Conservation (phyloP, 495 filamentous ascomycete species). For the Penicillium dipodomyicola region DNA sequence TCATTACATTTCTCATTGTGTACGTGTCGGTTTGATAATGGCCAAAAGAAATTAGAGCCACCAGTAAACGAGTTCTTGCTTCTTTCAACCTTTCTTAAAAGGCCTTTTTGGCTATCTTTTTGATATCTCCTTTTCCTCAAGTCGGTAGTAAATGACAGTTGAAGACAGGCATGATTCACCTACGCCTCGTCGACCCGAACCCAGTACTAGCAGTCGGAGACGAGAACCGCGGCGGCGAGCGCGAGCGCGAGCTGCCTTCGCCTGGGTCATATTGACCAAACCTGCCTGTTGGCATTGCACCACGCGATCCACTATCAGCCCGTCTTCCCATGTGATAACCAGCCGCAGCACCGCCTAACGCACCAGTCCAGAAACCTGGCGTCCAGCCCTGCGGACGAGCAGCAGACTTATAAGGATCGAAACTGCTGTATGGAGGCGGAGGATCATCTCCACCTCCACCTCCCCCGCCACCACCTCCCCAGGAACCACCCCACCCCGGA, state of each 20-base stretch:
- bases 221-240: conserved; percentile 48
- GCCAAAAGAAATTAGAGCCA: not conserved
- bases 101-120: not conserved
- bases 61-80: not conserved
- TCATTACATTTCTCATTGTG: not conserved
- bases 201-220: conserved; percentile 72
- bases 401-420: conserved; percentile 17
- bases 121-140: not conserved
- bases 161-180: conserved; percentile 40
- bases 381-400: conserved; percentile 58
- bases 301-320: conserved; percentile 19
- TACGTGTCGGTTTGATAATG: not conserved
- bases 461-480: conserved; percentile 52
- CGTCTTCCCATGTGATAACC: conserved; percentile 65
- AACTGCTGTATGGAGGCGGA: conserved; percentile 5
- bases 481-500: conserved; percentile 32
- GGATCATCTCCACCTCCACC: conserved; percentile 51
- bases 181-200: conserved; percentile 81
- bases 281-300: conserved; percentile 2
- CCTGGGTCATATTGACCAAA: conserved; percentile 37
- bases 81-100: not conserved
- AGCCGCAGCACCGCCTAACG: conserved; percentile 67
- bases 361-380: conserved; percentile 87
- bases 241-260: conserved; percentile 50
- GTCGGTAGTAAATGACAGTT: not conserved